Percentiles rank a stretch among this genome's conserved stretches.
Evolutionary conservation across 306 rosid genomes (phyloP).

Genomic region (Vicia sativa): DNA sequence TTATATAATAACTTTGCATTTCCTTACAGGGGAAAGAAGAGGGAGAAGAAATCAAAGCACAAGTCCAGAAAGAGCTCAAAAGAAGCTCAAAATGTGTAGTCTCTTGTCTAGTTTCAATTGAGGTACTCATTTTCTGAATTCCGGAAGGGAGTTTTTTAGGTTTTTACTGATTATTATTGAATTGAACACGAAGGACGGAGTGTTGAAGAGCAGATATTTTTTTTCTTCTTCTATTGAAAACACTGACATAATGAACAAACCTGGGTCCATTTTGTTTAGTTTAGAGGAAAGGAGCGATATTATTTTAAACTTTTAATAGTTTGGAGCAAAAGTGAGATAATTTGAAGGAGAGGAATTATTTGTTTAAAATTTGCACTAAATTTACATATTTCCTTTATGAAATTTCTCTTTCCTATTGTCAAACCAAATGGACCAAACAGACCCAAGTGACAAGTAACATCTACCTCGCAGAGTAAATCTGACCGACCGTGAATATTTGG

Average conservation of each 20-base stretch:
- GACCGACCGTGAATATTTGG: too few relatives aligned
- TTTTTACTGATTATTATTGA: not conserved
- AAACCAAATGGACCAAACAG: too few relatives aligned
- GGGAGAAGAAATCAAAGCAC: conserved; percentile 97
- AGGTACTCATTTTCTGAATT: conserved; percentile 14
- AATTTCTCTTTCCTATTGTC: too few relatives aligned
- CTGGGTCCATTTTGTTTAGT: not conserved
- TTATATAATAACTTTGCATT: conserved; percentile 16
- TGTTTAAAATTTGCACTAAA: not conserved
- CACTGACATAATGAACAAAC: not conserved
- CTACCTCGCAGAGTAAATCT: too few relatives aligned
- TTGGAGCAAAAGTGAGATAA: not conserved
- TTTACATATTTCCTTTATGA: too few relatives aligned
- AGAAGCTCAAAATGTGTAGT: conserved; percentile 45
- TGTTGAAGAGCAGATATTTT: not conserved
- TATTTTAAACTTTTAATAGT: too few relatives aligned
- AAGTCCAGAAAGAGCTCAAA: conserved; percentile 73
- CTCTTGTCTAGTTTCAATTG: conserved; percentile 32
- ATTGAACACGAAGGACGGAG: not conserved
- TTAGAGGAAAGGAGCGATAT: not conserved
- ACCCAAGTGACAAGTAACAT: too few relatives aligned
- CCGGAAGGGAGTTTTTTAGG: conserved; percentile 1
- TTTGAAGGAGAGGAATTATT: not conserved
- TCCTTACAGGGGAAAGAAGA: conserved; percentile 71
- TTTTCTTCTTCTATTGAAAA: too few relatives aligned